Base-by-base conservation (phyloP, 2,329 filamentous ascomycete species). In the Aspergillus ochraceoroseus region DNA sequence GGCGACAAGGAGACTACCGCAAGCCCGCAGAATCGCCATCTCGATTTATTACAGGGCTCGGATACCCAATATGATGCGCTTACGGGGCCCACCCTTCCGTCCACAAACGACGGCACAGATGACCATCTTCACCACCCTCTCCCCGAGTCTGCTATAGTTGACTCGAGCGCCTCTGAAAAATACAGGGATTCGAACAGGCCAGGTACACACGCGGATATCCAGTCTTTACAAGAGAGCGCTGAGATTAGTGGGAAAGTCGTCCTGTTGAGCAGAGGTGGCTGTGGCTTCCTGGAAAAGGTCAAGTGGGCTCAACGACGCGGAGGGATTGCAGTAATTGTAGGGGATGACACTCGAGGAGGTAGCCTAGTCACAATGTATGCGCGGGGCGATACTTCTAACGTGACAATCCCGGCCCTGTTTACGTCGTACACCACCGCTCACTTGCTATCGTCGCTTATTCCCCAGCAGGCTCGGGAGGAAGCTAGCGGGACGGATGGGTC, bases 321-420 rank as follows among this genome's bases (percentile, higher is more conserved):
- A 15, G 92, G 85, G 13, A 76, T 88, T 44, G 92, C 87, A 23
- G 72, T 98, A 45, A 94, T 98, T 50, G 89, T 98, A 2, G 92
- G 92, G 17, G 92, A 98, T 63, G 85, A 95, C 62, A 83, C 86
- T 43, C 85, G 86, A 46, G 90, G 90, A 30, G 89, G 88, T 3
- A 85, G 85, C 23, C 70, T 98, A 46, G 86, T 96, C 35, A 92
- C 94, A 54, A 98, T 98, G 92, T 96, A 95, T 63, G 92, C 92
- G n/a, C 81, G 86, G 56, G 92, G 90, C 25, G 89, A 96, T 59
- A 95, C 90, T 3, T 94, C 89, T 22, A 95, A 95, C 57, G 79
- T 96, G 51, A 87, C 87, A 0, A 95, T 98, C 38, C 89, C 92
- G 1, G 87, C 92, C 0, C 75, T 96, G 7, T 98, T 98, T 65